A percentile compares a stretch with the other conserved stretches of the same genome.
phyloP scores from a whole-genome alignment of 108 stramenopile species.

The Fragilaria crotonensis region DNA sequence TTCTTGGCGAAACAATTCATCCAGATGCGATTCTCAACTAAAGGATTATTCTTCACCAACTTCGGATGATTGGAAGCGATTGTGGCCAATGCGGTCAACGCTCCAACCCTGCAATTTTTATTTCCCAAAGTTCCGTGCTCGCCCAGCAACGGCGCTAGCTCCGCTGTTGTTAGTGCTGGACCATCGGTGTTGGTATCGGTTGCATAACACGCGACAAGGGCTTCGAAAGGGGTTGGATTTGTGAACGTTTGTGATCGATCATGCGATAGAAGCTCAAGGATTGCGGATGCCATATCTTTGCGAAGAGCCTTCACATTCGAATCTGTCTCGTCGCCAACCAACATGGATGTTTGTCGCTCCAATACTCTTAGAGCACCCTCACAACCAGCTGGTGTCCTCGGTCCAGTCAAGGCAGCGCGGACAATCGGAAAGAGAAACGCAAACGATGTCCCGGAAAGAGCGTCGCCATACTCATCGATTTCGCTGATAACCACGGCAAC shows the following conservation, averaged over 20 bases:
- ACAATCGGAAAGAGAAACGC: conserved; percentile 77
- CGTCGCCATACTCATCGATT: conserved; percentile 75
- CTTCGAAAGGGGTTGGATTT: conserved; percentile 72
- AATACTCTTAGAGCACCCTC: conserved; percentile 72
- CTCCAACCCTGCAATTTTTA: conserved; percentile 56
- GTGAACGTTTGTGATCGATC: conserved; percentile 74
- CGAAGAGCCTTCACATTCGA: conserved; percentile 40
- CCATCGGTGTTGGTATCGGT: conserved; percentile 19
- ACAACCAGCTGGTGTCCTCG: conserved; percentile 71
- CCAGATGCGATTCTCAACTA: conserved; percentile 82
- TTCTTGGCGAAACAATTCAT: conserved; percentile 69
- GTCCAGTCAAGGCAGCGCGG: conserved; percentile 66
- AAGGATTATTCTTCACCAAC: conserved; percentile 68
- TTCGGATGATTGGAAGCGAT: conserved; percentile 49
- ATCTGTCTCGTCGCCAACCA: conserved; percentile 52
- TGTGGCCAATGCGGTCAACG: conserved; percentile 64
- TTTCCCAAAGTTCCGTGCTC: conserved; percentile 71
- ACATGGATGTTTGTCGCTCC: conserved; percentile 55
- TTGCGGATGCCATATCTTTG: conserved; percentile 62
- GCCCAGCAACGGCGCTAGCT: conserved; percentile 71
- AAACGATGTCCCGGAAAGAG: conserved; percentile 74
- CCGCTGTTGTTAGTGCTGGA: conserved; percentile 45
- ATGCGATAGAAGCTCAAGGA: conserved; percentile 70
- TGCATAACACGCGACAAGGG: conserved; percentile 59
- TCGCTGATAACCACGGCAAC: conserved; percentile 65